phyloP scores from a whole-genome alignment of 2,329 filamentous ascomycete genomes.

The Talaromyces sp. region DNA sequence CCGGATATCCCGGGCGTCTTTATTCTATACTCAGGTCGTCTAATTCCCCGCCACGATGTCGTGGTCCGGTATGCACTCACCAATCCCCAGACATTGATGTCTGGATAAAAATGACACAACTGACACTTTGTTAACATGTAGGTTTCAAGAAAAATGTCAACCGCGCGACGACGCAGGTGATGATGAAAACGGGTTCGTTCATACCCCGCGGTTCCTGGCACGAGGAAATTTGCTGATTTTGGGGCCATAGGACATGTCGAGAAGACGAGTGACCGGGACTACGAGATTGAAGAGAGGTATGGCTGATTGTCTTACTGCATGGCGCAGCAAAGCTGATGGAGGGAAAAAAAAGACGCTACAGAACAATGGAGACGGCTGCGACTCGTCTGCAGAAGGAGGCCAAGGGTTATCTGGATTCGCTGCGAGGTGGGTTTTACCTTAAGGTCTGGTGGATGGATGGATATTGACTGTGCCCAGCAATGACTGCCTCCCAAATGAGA shows the following conservation, averaged over 20 bases:
- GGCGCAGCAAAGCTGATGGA: slow-evolving; percentile 16
- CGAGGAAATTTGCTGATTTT: background rate
- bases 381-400: slow-evolving; percentile 93
- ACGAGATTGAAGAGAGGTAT: slow-evolving; percentile 91
- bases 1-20: background rate
- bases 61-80: slow-evolving; percentile 56
- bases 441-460: background rate
- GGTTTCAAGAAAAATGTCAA: slow-evolving; percentile 96
- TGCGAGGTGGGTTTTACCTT: slow-evolving; percentile 60
- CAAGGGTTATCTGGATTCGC: slow-evolving; percentile 92
- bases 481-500: slow-evolving; percentile 99
- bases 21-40: background rate
- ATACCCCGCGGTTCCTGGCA: background rate
- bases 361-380: slow-evolving; percentile 93
- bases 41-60: slow-evolving; percentile 48
- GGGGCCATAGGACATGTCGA: slow-evolving; percentile 70
- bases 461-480: slow-evolving; percentile 52
- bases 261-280: slow-evolving; percentile 96
- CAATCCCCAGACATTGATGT: background rate
- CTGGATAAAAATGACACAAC: background rate
- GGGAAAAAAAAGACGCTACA: slow-evolving; percentile 72
- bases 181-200: slow-evolving; percentile 90
- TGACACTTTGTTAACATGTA: slow-evolving; percentile 25
- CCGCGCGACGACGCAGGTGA: slow-evolving; percentile 97
- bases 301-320: background rate